phyloP scores from a whole-genome alignment of 2,329 filamentous ascomycete species.

The Alternaria burnsii region DNA sequence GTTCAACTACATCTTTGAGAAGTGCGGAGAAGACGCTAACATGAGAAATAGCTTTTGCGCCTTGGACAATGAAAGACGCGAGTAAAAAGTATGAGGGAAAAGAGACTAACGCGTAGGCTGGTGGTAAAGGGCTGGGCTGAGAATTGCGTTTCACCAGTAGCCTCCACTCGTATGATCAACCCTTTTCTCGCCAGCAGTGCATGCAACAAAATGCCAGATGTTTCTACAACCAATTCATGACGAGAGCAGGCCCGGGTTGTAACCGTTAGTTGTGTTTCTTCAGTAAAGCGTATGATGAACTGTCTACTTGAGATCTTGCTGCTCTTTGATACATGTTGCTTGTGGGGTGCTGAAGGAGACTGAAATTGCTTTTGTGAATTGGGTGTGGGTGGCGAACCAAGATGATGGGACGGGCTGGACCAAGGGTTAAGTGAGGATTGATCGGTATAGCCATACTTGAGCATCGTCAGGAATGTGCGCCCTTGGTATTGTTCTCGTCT shows the following conservation, averaged over 20 bases:
- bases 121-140: background rate
- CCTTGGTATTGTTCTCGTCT: background rate
- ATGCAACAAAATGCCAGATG: background rate
- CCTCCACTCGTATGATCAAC: background rate
- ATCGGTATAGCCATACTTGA: background rate
- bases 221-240: background rate
- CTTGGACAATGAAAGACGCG: conserved; percentile 30
- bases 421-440: background rate
- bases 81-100: conserved; percentile 28
- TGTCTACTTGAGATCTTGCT: background rate
- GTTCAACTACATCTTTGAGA: conserved; percentile 11
- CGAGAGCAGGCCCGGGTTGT: background rate
- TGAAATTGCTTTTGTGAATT: background rate
- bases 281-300: background rate
- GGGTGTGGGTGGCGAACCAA: background rate
- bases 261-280: background rate
- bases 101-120: conserved; percentile 27
- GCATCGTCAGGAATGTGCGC: background rate
- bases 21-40: background rate
- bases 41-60: conserved; percentile 34
- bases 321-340: background rate
- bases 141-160: background rate
- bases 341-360: background rate
- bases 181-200: background rate
- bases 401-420: background rate